Evolutionary conservation across 1,139 yeast genomes (phyloP).

Genomic region (Magnusiomyces paraingens): DNA sequence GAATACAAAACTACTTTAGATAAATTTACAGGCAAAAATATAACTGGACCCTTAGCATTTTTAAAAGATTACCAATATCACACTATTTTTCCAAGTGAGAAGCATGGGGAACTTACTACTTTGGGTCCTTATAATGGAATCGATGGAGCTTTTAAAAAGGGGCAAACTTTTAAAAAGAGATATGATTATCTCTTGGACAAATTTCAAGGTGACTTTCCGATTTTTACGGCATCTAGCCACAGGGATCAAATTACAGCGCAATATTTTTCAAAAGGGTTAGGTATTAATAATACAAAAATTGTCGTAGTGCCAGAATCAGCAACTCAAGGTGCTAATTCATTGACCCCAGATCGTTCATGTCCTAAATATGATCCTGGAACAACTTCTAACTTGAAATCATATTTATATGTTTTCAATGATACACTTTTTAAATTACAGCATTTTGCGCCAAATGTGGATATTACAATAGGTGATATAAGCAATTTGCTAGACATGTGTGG

Average conservation of each 20-base stretch:
- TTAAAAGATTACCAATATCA: conserved; percentile 15
- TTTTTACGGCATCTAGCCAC: conserved; percentile 17
- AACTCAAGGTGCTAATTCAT: conserved; percentile 14
- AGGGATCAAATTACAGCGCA: conserved; percentile 19
- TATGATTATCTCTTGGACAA: conserved; percentile 13
- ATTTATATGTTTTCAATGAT: conserved; percentile 8
- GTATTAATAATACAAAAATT: conserved; percentile 5
- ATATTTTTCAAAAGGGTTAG: conserved; percentile 16
- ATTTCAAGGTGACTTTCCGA: conserved; percentile 6
- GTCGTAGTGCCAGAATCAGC: conserved; percentile 12
- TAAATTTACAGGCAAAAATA: conserved; percentile 11
- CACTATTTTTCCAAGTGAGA: conserved; percentile 11
- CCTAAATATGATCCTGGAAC: conserved; percentile 2
- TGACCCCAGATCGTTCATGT: conserved; percentile 17
- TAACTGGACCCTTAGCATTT: conserved; percentile 18
- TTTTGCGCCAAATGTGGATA: conserved; percentile 18
- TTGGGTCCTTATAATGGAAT: conserved; percentile 20
- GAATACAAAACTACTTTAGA: conserved; percentile 8
- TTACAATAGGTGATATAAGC: conserved; percentile 38
- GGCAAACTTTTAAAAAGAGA: conserved; percentile 9
- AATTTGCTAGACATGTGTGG: conserved; percentile 44
- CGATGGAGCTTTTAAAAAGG: conserved; percentile 12
- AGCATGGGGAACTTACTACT: conserved; percentile 17
- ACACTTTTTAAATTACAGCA: conserved; percentile 7
- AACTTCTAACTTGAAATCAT: background rate